Evolutionary conservation across 2,329 filamentous ascomycete species (phyloP).

Genomic region (Pseudogymnoascus sp.): DNA sequence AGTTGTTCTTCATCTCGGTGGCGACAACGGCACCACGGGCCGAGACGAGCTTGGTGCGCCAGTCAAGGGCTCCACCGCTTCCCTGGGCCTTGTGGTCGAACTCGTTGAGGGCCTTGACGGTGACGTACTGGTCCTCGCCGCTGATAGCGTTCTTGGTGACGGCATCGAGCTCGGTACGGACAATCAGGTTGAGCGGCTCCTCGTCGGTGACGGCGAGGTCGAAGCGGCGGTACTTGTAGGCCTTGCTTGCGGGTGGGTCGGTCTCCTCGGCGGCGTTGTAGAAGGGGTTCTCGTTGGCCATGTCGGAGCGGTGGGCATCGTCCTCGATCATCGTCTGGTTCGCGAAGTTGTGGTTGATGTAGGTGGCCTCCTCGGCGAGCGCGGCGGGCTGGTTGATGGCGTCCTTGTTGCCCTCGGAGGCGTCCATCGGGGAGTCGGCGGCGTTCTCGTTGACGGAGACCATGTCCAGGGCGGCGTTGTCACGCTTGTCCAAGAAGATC

Average conservation of each 20-base stretch:
- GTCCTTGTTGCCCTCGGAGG: constrained; percentile 87
- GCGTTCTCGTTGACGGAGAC: constrained; percentile 99
- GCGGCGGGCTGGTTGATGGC: constrained; percentile 87
- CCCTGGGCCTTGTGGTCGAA: constrained; percentile 98
- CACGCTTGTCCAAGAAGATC: constrained; percentile 97
- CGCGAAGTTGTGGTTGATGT: constrained; percentile 99
- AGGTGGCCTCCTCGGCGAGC: constrained; percentile 92
- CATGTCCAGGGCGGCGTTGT: constrained; percentile 89
- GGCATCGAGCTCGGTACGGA: constrained; percentile 91
- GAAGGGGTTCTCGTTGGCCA: constrained; percentile 90
- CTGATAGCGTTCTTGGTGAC: constrained; percentile 90
- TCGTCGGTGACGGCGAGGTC: constrained; percentile 86
- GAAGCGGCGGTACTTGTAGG: constrained; percentile 97
- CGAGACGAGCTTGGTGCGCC: constrained; percentile 87
- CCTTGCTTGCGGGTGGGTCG: constrained; percentile 89
- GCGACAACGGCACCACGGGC: constrained; percentile 96
- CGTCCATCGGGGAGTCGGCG: constrained; percentile 85
- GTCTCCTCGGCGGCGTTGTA: constrained; percentile 91
- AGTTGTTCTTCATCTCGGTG: constrained; percentile 99
- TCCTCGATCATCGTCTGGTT: constrained; percentile 89
- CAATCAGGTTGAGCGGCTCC: constrained; percentile 85
- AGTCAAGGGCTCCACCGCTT: constrained; percentile 89
- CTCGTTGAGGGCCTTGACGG: constrained; percentile 95
- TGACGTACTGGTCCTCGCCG: constrained; percentile 84
- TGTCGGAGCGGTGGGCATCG: constrained; percentile 68